Evolutionary conservation across 2,329 filamentous ascomycete genomes (phyloP).

Genomic region (Amauroascus niger): DNA sequence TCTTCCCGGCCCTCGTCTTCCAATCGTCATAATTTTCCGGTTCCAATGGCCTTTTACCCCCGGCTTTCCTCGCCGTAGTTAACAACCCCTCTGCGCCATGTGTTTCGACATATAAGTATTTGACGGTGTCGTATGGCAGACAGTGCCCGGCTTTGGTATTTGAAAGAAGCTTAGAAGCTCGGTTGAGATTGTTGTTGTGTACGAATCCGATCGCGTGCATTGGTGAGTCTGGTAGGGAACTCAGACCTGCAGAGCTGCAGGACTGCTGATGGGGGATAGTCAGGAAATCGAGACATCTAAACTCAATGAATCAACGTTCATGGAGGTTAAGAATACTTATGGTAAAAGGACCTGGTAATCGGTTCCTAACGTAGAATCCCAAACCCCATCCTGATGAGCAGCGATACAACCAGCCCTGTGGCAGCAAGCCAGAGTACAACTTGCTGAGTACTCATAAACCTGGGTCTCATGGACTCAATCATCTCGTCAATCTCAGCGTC

Average conservation of each 20-base stretch:
- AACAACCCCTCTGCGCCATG: background rate
- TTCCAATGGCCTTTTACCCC: background rate
- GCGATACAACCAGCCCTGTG: constrained; percentile 17
- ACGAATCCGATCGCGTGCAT: background rate
- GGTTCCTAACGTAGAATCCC: background rate
- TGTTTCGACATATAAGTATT: background rate
- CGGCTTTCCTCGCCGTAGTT: background rate
- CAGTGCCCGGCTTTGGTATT: background rate
- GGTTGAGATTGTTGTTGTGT: background rate
- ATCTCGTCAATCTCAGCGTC: constrained; percentile 56
- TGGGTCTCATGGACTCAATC: constrained; percentile 27
- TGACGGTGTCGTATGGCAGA: background rate
- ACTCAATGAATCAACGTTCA: too few relatives aligned
- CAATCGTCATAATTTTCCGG: background rate
- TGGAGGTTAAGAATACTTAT: background rate
- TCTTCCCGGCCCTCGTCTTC: background rate
- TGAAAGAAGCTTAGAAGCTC: background rate
- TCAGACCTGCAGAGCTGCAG: background rate
- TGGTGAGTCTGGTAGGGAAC: background rate
- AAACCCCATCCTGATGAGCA: background rate
- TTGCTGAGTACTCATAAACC: constrained; percentile 31
- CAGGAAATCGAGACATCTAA: too few relatives aligned
- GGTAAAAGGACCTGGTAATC: background rate
- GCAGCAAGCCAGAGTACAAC: constrained; percentile 22
- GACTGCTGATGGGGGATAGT: too few relatives aligned